Evolutionary conservation across 2,329 filamentous ascomycete genomes (phyloP).

Genomic region (Aspergillus udagawae): DNA sequence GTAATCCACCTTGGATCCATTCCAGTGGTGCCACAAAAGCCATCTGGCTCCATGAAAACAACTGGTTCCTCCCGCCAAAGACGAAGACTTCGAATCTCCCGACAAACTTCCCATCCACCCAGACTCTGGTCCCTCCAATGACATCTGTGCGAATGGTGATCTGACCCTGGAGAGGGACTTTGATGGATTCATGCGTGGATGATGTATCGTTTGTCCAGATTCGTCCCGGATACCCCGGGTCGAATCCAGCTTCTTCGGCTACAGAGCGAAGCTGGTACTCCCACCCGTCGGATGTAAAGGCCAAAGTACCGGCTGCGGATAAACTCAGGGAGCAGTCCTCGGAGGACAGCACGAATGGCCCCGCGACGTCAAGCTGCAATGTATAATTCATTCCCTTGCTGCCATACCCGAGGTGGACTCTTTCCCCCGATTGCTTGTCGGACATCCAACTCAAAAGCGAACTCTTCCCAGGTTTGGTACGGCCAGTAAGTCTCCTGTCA

Average conservation of each 20-base stretch:
- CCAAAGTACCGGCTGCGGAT: constrained; percentile 30
- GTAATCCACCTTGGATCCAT: constrained; percentile 8
- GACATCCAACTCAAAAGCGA: constrained; percentile 37
- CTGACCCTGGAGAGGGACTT: constrained; percentile 28
- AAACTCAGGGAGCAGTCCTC: constrained; percentile 43
- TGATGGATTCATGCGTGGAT: constrained; percentile 44
- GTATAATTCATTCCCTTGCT: constrained; percentile 58
- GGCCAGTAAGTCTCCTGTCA: constrained; percentile 25
- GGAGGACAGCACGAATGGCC: constrained; percentile 45
- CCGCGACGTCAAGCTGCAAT: constrained; percentile 45
- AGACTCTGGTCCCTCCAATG: constrained; percentile 47
- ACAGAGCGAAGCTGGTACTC: constrained; percentile 50
- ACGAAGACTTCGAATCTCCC: constrained; percentile 55
- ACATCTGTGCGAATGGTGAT: constrained; percentile 45
- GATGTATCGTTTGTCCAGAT: constrained; percentile 50
- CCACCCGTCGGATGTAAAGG: constrained; percentile 44
- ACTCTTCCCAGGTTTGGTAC: background rate
- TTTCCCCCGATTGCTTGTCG: constrained; percentile 31
- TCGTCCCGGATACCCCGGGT: constrained; percentile 46
- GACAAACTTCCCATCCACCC: constrained; percentile 44
- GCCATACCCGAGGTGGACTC: constrained; percentile 34
- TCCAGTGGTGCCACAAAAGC: constrained; percentile 52
- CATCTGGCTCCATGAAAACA: constrained; percentile 56
- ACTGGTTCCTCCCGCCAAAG: constrained; percentile 49
- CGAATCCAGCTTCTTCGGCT: constrained; percentile 41